Percentiles rank a stretch among this genome's conserved stretches.
Conservation (phyloP, 1,139 yeast genomes). For the Saccharomyces pastorianus region DNA sequence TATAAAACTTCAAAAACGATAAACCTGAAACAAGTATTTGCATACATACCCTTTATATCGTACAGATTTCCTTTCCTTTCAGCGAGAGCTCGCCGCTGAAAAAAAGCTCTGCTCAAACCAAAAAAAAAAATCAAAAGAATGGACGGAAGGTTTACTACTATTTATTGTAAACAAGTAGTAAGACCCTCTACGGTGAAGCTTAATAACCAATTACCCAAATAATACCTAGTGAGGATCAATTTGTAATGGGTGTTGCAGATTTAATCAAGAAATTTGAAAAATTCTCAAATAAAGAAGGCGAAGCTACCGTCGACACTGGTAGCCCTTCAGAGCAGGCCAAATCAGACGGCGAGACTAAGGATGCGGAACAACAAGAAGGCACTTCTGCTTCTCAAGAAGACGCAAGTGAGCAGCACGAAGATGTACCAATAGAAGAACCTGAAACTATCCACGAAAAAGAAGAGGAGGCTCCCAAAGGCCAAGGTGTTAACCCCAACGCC, state of each 20-base stretch:
- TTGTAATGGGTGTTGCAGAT: slow-evolving; percentile 32
- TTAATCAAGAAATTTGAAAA: slow-evolving; percentile 32
- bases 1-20: neutral
- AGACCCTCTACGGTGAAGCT: neutral
- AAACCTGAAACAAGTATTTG: too few species aligned
- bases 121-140: neutral
- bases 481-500: neutral
- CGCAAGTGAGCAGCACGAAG: neutral
- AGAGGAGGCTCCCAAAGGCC: neutral
- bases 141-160: neutral
- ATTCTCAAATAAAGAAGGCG: slow-evolving; percentile 14
- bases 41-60: too few species aligned
- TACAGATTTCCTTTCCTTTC: too few species aligned
- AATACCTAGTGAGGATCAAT: neutral
- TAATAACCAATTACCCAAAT: neutral
- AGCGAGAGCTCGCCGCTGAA: neutral
- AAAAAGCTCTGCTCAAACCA: neutral
- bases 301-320: neutral
- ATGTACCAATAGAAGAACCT: neutral
- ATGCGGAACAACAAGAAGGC: neutral
- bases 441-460: neutral
- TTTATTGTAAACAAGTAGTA: neutral
- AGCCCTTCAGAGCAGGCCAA: neutral
- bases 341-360: neutral
- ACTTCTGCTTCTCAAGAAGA: neutral